A percentile compares a stretch with the other conserved stretches of the same genome.
Evolutionary conservation across 2,329 filamentous ascomycete species (phyloP).

Genomic region (Monilinia fructicola): DNA sequence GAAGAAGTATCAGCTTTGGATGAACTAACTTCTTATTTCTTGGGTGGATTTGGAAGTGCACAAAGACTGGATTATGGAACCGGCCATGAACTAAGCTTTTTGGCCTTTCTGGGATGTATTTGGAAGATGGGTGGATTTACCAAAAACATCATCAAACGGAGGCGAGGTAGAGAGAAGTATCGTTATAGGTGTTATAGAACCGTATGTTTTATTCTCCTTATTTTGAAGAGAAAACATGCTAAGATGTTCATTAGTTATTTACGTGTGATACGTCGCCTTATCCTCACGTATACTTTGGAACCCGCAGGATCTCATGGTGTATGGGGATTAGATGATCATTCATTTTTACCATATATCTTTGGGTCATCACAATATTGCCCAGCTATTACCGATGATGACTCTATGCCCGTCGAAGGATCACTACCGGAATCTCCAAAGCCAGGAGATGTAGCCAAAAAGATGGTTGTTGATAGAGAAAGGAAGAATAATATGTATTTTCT

Average conservation of each 20-base stretch:
- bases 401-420: constrained; percentile 78
- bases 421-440: constrained; percentile 69
- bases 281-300: constrained; percentile 88
- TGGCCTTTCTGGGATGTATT: constrained; percentile 84
- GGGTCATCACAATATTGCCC: constrained; percentile 87
- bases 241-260: constrained; percentile 60
- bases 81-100: constrained; percentile 90
- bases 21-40: constrained; percentile 76
- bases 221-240: constrained; percentile 17
- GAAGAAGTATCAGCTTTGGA: constrained; percentile 50
- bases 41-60: constrained; percentile 83
- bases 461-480: constrained; percentile 65
- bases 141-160: constrained; percentile 48
- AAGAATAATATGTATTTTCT: constrained; percentile 87
- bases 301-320: constrained; percentile 95
- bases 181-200: constrained; percentile 78
- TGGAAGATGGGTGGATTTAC: constrained; percentile 88
- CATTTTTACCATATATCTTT: constrained; percentile 90
- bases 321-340: constrained; percentile 98
- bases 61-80: constrained; percentile 94
- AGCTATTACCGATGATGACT: constrained; percentile 61
- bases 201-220: constrained; percentile 53
- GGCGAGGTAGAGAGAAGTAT: constrained; percentile 72
- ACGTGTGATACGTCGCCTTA: constrained; percentile 75
- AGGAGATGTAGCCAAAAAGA: constrained; percentile 62